phyloP scores from a whole-genome alignment of 2,329 filamentous ascomycete species.

The Pseudocercospora musae region DNA sequence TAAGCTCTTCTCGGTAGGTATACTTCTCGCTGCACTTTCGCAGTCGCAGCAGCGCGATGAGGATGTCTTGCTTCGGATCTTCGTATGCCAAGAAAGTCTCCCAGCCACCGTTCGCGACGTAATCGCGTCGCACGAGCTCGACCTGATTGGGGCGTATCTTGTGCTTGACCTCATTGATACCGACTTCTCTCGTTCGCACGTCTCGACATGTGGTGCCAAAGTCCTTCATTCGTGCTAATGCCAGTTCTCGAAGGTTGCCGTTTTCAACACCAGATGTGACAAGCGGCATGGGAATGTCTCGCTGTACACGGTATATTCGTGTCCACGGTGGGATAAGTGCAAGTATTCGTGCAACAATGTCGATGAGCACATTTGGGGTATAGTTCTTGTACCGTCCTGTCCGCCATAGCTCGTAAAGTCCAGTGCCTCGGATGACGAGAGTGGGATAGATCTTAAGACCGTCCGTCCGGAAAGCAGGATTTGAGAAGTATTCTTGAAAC shows the following conservation, averaged over 20 bases:
- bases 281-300: constrained; percentile 98
- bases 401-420: constrained; percentile 94
- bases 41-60: constrained; percentile 84
- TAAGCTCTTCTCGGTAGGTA: constrained; percentile 86
- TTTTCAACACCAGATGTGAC: constrained; percentile 99
- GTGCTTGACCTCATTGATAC: constrained; percentile 98
- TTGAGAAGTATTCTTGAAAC: constrained; percentile 97
- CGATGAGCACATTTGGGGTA: constrained; percentile 92
- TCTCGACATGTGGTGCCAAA: constrained; percentile 97
- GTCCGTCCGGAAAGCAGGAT: constrained; percentile 91
- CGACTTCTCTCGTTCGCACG: constrained; percentile 92
- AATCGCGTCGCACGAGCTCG: constrained; percentile 90
- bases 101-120: constrained; percentile 93
- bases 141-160: constrained; percentile 96
- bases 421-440: constrained; percentile 92
- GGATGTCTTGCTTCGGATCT: constrained; percentile 95
- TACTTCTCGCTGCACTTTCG: constrained; percentile 88
- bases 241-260: constrained; percentile 89
- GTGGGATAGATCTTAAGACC: constrained; percentile 98
- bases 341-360: constrained; percentile 92
- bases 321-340: constrained; percentile 97
- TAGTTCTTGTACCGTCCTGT: constrained; percentile 98
- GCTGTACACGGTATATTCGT: constrained; percentile 94
- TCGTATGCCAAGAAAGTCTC: constrained; percentile 98
- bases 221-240: constrained; percentile 96